Percentiles rank a stretch among this genome's conserved stretches.
These are phyloP conservation scores for Rhytidiadelphus loreus DNA, from an alignment of 225 moss, liverwort and hornwort species.

Conservation along the genomic window DNA sequence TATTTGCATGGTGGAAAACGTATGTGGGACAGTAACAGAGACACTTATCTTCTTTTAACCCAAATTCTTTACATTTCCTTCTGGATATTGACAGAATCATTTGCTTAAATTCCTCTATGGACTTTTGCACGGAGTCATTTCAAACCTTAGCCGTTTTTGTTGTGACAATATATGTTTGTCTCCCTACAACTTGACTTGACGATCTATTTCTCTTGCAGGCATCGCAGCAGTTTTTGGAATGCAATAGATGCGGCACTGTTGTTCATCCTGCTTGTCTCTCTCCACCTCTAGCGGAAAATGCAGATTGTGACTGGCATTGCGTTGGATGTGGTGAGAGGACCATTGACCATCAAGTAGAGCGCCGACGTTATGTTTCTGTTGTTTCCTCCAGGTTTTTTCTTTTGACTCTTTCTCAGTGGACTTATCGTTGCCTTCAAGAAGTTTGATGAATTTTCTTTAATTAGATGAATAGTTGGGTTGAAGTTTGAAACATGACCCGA, in stretches of 20 bases:
- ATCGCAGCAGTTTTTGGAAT: constrained; percentile 41
- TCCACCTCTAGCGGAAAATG: constrained; percentile 36
- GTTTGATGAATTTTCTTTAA: neutral
- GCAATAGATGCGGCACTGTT: constrained; percentile 34
- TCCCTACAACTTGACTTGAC: neutral
- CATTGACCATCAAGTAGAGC: constrained; percentile 44
- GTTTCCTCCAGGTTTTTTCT: constrained; percentile 51
- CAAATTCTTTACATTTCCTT: neutral
- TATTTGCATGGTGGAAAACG: constrained; percentile 54
- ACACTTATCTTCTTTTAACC: neutral
- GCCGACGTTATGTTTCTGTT: constrained; percentile 38
- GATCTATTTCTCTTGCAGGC: constrained; percentile 27
- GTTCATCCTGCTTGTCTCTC: constrained; percentile 65
- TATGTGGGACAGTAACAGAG: constrained; percentile 15
- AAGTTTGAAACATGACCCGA: neutral
- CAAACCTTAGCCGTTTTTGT: neutral
- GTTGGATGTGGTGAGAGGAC: constrained; percentile 51
- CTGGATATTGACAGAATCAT: neutral
- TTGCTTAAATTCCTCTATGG: neutral
- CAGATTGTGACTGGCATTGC: constrained; percentile 64
- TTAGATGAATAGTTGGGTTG: neutral
- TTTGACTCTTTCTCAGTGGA: neutral
- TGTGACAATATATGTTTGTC: neutral
- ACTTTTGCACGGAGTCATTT: neutral
- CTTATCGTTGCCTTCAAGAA: neutral